Conservation (phyloP, 192 early-diverging fungal species). For the Backusella tarrabulga region DNA sequence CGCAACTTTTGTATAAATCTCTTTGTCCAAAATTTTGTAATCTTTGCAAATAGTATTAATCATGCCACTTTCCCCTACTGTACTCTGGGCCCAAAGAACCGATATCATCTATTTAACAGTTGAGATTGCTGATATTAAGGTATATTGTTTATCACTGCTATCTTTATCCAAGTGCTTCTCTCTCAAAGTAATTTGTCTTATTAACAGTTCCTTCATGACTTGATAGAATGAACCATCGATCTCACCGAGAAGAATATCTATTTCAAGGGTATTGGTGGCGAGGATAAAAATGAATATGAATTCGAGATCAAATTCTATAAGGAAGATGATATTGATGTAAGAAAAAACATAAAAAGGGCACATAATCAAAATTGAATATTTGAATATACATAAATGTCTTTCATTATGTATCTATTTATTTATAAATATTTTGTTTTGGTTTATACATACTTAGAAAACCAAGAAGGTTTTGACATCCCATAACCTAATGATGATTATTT, state of each 20-base stretch:
- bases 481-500: slow-evolving; percentile 64
- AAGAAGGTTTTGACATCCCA: slow-evolving; percentile 66
- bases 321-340: slow-evolving; percentile 70
- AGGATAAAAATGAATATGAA: slow-evolving; percentile 64
- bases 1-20: too few relatives aligned
- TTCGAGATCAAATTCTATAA: slow-evolving; percentile 75
- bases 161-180: not conserved
- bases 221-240: slow-evolving; percentile 17
- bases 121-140: slow-evolving; percentile 66
- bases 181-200: not conserved
- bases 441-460: slow-evolving; percentile 33
- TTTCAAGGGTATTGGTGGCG: slow-evolving; percentile 62
- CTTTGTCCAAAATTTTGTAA: too few relatives aligned
- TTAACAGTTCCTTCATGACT: not conserved
- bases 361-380: not conserved
- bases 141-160: slow-evolving; percentile 6
- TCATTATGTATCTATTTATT: not conserved
- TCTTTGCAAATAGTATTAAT: not conserved
- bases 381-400: not conserved
- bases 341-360: not conserved
- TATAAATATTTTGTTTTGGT: not conserved
- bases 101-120: slow-evolving; percentile 85
- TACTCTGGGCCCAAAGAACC: slow-evolving; percentile 90
- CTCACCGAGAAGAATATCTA: slow-evolving; percentile 43
- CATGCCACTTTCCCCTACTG: slow-evolving; percentile 56